Evolutionary conservation across 345 rosid species (phyloP).

Genomic region (Crucihimalaya himalaica): DNA sequence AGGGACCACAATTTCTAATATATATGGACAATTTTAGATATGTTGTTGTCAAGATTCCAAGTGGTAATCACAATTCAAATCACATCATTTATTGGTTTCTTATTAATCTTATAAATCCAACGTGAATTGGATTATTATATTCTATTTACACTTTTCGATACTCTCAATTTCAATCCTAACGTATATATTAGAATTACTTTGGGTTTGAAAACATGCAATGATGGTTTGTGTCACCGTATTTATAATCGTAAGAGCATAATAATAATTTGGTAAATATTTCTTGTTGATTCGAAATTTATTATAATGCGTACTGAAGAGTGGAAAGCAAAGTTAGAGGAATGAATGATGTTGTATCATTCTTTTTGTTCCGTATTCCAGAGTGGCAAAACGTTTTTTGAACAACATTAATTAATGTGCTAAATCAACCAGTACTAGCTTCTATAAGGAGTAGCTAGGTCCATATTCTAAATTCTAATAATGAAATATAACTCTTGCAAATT

Average conservation of each 20-base stretch:
- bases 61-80: constrained; percentile 24
- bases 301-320: background rate
- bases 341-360: constrained; percentile 20
- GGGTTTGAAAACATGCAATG: background rate
- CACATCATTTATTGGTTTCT: background rate
- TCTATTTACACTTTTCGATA: background rate
- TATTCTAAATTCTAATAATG: constrained; percentile 13
- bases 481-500: background rate
- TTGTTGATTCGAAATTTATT: background rate
- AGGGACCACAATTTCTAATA: constrained; percentile 34
- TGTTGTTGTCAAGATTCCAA: constrained; percentile 18
- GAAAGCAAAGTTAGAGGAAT: background rate
- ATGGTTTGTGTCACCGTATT: background rate
- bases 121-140: constrained; percentile 1
- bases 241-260: background rate
- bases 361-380: constrained; percentile 19
- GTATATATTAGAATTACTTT: background rate
- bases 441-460: constrained; percentile 28
- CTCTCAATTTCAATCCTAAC: background rate
- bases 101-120: constrained; percentile 9
- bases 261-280: background rate
- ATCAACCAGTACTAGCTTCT: background rate
- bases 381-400: background rate
- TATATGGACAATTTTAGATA: constrained; percentile 25
- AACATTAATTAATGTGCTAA: constrained; percentile 34